Conservation (phyloP, 306 rosid species). For the Vicia sativa region DNA sequence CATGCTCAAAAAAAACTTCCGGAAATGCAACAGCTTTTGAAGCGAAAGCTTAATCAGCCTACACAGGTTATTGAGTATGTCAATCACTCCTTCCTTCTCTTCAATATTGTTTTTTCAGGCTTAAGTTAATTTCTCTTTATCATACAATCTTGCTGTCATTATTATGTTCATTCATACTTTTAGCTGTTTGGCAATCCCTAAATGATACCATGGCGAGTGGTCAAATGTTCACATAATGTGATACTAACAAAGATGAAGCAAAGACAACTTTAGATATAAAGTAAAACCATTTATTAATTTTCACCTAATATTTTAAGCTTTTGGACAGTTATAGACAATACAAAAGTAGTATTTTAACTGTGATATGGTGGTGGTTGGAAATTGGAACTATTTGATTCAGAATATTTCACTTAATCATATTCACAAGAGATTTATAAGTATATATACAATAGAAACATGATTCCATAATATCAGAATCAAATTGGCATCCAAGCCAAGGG, state of each 20-base stretch:
- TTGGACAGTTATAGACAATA: slow-evolving; percentile 24
- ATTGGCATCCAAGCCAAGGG: neutral
- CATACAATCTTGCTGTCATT: slow-evolving; percentile 24
- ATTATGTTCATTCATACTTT: slow-evolving; percentile 11
- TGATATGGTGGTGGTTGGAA: slow-evolving; percentile 19
- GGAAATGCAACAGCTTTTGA: slow-evolving; percentile 70
- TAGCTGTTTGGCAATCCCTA: slow-evolving; percentile 13
- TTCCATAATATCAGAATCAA: neutral
- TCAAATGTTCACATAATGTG: slow-evolving; percentile 5
- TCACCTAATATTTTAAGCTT: slow-evolving; percentile 4
- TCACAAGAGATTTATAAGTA: neutral
- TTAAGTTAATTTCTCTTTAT: slow-evolving; percentile 28
- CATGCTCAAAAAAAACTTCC: slow-evolving; percentile 97
- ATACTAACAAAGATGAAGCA: slow-evolving; percentile 7
- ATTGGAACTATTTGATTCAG: slow-evolving; percentile 7
- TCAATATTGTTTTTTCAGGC: slow-evolving; percentile 30
- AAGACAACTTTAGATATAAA: slow-evolving; percentile 1
- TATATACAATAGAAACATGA: neutral
- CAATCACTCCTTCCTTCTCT: slow-evolving; percentile 15
- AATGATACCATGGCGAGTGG: slow-evolving; percentile 8
- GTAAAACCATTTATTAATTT: neutral
- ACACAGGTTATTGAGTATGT: slow-evolving; percentile 74
- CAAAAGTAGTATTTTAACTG: neutral
- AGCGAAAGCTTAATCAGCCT: slow-evolving; percentile 83
- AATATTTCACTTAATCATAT: slow-evolving; percentile 6